phyloP scores from a whole-genome alignment of 2,329 filamentous ascomycete genomes.

The Fusarium dimerum region DNA sequence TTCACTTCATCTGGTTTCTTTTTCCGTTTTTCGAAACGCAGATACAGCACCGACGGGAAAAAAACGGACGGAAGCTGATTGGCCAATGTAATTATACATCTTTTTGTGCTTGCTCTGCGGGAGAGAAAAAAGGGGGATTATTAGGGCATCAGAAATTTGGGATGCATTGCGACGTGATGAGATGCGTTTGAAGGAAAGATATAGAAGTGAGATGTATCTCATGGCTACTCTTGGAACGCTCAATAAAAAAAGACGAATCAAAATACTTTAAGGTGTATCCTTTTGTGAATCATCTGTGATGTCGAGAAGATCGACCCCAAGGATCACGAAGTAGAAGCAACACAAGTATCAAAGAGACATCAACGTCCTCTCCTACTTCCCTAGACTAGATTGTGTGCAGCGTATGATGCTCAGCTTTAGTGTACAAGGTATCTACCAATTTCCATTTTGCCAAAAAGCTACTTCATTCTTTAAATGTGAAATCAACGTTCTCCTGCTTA shows the following conservation, averaged over 20 bases:
- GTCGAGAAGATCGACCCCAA: too few species aligned
- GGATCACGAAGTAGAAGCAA: too few species aligned
- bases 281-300: too few species aligned
- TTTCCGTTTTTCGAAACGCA: background rate
- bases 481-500: too few species aligned
- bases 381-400: slow-evolving; percentile 7
- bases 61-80: background rate
- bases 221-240: too few species aligned
- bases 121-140: background rate
- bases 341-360: background rate
- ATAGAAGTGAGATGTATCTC: background rate
- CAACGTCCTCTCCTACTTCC: background rate
- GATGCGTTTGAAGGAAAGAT: background rate
- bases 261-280: too few species aligned
- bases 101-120: background rate
- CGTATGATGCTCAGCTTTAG: slow-evolving; percentile 5
- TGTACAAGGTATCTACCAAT: slow-evolving; percentile 11
- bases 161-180: too few species aligned
- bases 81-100: too few species aligned
- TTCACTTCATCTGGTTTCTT: background rate
- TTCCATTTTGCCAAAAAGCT: background rate
- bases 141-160: background rate
- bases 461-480: too few species aligned
- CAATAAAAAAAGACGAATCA: too few species aligned
- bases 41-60: background rate